Evolutionary conservation across 1,139 yeast genomes (phyloP).

Genomic region (Eremothecium cymbalariae): DNA sequence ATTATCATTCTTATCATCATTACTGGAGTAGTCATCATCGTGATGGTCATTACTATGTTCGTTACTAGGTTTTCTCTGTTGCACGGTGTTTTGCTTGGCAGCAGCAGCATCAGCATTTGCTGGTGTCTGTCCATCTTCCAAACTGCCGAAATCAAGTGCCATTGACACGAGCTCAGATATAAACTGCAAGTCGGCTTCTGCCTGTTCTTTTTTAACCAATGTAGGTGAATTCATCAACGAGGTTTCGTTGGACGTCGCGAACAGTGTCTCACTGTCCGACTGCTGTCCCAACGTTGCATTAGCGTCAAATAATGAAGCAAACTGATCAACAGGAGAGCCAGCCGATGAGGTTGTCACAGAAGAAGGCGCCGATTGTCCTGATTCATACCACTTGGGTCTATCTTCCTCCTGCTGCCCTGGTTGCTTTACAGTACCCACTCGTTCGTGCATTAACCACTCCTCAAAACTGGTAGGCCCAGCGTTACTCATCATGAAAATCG

Average conservation of each 20-base stretch:
- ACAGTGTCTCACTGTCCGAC: slow-evolving; percentile 10
- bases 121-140: not conserved
- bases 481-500: slow-evolving; percentile 1
- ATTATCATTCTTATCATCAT: slow-evolving; percentile 4
- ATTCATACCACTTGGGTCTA: not conserved
- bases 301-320: slow-evolving; percentile 12
- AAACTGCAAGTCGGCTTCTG: slow-evolving; percentile 4
- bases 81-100: slow-evolving; percentile 1
- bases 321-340: slow-evolving; percentile 21
- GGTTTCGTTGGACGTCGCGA: slow-evolving; percentile 9
- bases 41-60: not conserved
- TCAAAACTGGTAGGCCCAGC: slow-evolving; percentile 8
- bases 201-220: slow-evolving; percentile 8
- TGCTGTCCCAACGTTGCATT: slow-evolving; percentile 6
- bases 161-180: slow-evolving; percentile 3
- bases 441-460: slow-evolving; percentile 11
- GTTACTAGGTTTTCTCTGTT: not conserved
- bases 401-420: slow-evolving; percentile 1
- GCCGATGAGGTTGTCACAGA: slow-evolving; percentile 24
- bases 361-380: slow-evolving; percentile 1
- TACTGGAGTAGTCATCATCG: slow-evolving; percentile 1
- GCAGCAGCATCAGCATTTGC: not conserved
- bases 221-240: slow-evolving; percentile 11
- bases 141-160: slow-evolving; percentile 4
- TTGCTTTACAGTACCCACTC: too few relatives aligned